Evolutionary conservation across 2,329 filamentous ascomycete genomes (phyloP).

Genomic region (Diaporthe aspalathi): DNA sequence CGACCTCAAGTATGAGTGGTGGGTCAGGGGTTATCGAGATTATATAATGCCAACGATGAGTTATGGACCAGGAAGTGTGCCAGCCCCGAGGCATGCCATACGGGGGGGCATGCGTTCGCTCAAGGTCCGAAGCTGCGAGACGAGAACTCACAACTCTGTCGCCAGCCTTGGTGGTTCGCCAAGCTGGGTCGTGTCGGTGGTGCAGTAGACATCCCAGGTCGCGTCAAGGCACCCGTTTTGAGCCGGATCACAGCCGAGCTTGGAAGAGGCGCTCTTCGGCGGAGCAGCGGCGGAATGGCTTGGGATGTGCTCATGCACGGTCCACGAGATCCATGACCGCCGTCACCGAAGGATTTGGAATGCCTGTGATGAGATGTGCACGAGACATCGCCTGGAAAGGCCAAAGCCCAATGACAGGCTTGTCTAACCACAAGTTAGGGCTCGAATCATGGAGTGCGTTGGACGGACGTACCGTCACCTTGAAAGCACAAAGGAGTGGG

Average conservation of each 20-base stretch:
- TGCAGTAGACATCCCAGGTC: too few relatives aligned
- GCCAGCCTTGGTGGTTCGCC: background rate
- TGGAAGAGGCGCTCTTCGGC: too few relatives aligned
- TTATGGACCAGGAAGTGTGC: background rate
- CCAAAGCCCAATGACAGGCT: background rate
- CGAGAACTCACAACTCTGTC: background rate
- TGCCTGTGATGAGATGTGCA: background rate
- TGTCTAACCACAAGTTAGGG: background rate
- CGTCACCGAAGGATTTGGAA: too few relatives aligned
- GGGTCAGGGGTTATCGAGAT: conserved; percentile 18
- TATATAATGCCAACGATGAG: background rate
- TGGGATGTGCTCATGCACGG: too few relatives aligned
- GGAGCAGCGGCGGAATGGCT: too few relatives aligned
- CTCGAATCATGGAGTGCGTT: background rate
- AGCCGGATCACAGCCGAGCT: too few relatives aligned
- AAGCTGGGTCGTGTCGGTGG: too few relatives aligned
- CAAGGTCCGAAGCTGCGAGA: background rate
- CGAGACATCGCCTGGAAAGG: background rate
- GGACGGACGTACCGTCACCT: background rate
- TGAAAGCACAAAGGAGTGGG: background rate
- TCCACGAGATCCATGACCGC: too few relatives aligned
- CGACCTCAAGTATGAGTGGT: conserved; percentile 19
- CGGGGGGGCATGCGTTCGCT: too few relatives aligned
- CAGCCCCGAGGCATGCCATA: background rate
- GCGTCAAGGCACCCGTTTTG: too few relatives aligned